Base-by-base conservation (phyloP, 2,329 filamentous ascomycete genomes). In the Exophiala calicioides region DNA sequence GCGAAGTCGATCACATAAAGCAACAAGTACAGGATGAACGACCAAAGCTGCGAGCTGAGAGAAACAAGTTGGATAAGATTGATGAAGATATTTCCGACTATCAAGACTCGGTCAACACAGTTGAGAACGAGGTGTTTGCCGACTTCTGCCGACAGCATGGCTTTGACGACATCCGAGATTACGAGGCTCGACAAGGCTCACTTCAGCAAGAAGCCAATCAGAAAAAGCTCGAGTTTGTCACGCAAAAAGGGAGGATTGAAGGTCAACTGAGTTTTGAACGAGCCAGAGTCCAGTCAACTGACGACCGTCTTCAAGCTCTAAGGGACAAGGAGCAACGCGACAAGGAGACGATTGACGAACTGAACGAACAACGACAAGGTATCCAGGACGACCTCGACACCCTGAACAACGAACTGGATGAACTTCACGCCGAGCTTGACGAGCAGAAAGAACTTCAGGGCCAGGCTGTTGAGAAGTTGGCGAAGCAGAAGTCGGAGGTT, bases 161-260 rank as follows among this genome's bases (percentile, higher is more conserved):
- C 1, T 97, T 95, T 65, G 77, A 81, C 47, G 85, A 94, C 60
- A 94, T 98, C 55, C 87, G 91, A 48, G 87, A 89, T 47, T 98
- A 97, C 61, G 90, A 97, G 65, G 86, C 86, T 19, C 90, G 94
- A 58, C 93, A 97, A 68, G 91, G 93, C 37, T 90, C 86, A 31
- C 74, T 95, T 37, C 90, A 97, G 67, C 88, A 95, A 65, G 89
- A 97, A 65, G 87, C 88, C 33, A 84, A 85, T 1, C 84, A 93
- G 67, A 90, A 90, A 73, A 88, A 88, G 53, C 83, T 87, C 42
- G 84, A 90, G 57, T 97, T 95, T 60, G 86, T 85, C 45, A 83
- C 86, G 3, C 93, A 98, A 64, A 79, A 77, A 57, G 81, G 76
- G 50, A 76, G 73, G 41, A 73, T 85, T 35, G 73, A 82, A 56